Evolutionary conservation across 768 basidiomycete genomes (phyloP).

Genomic region (Xerocomus brunneocitrinus): DNA sequence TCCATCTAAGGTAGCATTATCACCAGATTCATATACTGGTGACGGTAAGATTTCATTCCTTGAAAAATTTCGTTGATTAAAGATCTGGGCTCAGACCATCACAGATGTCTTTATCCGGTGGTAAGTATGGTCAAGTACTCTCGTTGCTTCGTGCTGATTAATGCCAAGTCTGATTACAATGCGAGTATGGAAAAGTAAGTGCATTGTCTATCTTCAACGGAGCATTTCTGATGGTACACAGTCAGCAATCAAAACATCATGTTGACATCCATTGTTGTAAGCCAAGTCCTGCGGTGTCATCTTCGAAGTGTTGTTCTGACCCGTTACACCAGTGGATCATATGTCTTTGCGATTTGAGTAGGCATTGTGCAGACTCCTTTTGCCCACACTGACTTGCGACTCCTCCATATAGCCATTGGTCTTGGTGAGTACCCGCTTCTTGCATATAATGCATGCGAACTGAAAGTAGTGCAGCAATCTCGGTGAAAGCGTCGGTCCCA

Average conservation of each 20-base stretch:
- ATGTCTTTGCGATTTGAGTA: background rate
- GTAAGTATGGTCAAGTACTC: conserved; percentile 12
- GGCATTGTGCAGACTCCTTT: background rate
- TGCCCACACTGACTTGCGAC: background rate
- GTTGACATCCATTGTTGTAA: background rate
- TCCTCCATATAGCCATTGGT: background rate
- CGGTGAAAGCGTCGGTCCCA: background rate
- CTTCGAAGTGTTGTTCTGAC: background rate
- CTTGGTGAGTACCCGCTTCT: background rate
- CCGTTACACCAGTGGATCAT: background rate
- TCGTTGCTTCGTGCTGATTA: background rate
- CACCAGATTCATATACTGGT: conserved; percentile 48
- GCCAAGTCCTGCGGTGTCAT: background rate
- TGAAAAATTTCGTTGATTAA: background rate
- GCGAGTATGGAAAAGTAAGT: background rate
- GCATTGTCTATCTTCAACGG: too few species aligned
- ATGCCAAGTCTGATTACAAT: background rate
- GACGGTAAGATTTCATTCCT: conserved; percentile 38
- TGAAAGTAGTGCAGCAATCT: background rate
- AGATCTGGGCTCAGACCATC: conserved; percentile 34
- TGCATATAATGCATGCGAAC: background rate
- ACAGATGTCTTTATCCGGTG: conserved; percentile 48
- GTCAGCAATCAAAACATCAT: background rate
- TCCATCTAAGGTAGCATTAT: background rate
- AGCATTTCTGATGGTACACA: background rate